Percentiles rank a stretch among this genome's conserved stretches.
Conservation (phyloP, 2,329 filamentous ascomycete genomes). For the Pyrenochaeta sp. region DNA sequence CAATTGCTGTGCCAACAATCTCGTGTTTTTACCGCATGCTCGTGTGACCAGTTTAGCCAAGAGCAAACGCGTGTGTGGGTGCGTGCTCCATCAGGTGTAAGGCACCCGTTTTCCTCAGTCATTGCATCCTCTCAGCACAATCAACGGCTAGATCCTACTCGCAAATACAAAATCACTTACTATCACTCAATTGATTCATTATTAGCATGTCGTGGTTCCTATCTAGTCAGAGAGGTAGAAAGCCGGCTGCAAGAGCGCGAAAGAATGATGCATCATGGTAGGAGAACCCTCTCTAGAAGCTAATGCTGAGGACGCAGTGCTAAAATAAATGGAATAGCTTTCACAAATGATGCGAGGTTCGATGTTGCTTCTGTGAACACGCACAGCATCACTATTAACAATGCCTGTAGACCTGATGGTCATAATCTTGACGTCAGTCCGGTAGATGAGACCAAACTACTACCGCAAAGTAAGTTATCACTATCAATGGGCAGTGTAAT, state of each 20-base stretch:
- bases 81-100: not conserved
- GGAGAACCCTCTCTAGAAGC: not conserved
- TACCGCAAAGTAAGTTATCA: slow-evolving; percentile 23
- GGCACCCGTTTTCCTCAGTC: not conserved
- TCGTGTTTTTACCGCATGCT: no score
- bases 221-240: not conserved
- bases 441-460: slow-evolving; percentile 9
- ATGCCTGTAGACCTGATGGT: slow-evolving; percentile 10
- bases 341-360: slow-evolving; percentile 15
- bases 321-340: not conserved
- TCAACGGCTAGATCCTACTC: not conserved
- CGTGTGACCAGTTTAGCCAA: slow-evolving; percentile 6
- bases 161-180: not conserved
- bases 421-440: not conserved
- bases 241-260: not conserved
- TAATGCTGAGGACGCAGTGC: no score
- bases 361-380: no score
- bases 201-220: not conserved
- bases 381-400: no score
- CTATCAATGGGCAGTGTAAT: not conserved
- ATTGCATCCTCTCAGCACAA: not conserved
- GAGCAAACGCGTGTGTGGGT: not conserved
- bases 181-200: not conserved
- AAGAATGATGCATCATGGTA: not conserved
- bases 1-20: no score